Percentiles rank a stretch among this genome's conserved stretches.
Evolutionary conservation across 129 eudicot genomes (phyloP).

Genomic region (Erigeron canadensis): DNA sequence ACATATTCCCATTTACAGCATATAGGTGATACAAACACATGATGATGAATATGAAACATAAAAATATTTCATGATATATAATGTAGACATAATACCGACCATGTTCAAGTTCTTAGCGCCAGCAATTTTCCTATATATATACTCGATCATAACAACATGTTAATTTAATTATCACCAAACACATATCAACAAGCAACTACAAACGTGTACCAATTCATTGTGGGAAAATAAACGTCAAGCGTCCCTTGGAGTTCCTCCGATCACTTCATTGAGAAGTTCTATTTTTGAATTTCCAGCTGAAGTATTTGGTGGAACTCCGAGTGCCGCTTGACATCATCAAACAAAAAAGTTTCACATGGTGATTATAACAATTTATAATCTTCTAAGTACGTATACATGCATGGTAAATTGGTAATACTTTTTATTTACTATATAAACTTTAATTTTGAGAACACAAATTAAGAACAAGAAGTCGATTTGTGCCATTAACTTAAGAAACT

Average conservation of each 20-base stretch:
- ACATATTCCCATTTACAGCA: too few relatives aligned
- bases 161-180: neutral
- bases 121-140: neutral
- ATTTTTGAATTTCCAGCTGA: neutral
- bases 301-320: conserved; percentile 25
- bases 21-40: too few relatives aligned
- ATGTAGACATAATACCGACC: neutral
- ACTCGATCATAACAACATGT: neutral
- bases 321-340: neutral
- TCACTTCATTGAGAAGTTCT: conserved; percentile 5
- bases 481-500: too few relatives aligned
- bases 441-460: neutral
- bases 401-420: neutral
- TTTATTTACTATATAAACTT: neutral
- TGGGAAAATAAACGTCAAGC: conserved; percentile 6
- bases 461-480: neutral
- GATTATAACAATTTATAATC: neutral
- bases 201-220: neutral
- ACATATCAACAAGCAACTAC: neutral
- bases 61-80: neutral
- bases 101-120: neutral
- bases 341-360: neutral
- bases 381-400: too few relatives aligned
- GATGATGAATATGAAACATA: neutral
- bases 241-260: conserved; percentile 21